Conservation (phyloP, 2,329 filamentous ascomycete species). For the Xylaria sp. region DNA sequence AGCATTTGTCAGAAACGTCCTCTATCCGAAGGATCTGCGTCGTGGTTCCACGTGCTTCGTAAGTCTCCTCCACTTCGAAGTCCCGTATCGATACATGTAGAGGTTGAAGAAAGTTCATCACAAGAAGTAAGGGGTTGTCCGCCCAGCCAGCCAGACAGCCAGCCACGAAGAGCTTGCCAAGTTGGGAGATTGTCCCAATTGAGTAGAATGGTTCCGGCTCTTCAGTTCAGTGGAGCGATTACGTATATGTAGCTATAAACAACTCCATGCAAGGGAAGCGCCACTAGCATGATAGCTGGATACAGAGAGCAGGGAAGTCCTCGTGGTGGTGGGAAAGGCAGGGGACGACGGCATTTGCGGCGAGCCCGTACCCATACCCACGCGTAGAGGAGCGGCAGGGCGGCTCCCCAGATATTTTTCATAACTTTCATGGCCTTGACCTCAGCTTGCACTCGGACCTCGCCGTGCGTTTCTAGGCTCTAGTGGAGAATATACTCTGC, state of each 20-base stretch:
- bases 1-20: slow-evolving; percentile 47
- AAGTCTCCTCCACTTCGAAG: slow-evolving; percentile 53
- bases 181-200: slow-evolving; percentile 51
- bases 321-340: slow-evolving; percentile 52
- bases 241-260: slow-evolving; percentile 62
- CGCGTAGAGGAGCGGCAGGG: too few relatives aligned
- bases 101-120: too few relatives aligned
- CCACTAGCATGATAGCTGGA: slow-evolving; percentile 60
- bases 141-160: too few relatives aligned
- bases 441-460: too few relatives aligned
- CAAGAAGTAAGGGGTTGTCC: too few relatives aligned
- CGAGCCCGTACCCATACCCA: too few relatives aligned
- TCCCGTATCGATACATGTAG: slow-evolving; percentile 61
- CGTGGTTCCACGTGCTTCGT: slow-evolving; percentile 55
- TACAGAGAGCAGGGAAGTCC: slow-evolving; percentile 57
- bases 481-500: too few relatives aligned
- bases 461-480: too few relatives aligned
- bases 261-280: slow-evolving; percentile 59
- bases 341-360: slow-evolving; percentile 52
- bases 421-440: too few relatives aligned
- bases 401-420: too few relatives aligned
- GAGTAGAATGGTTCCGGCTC: slow-evolving; percentile 54
- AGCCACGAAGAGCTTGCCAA: slow-evolving; percentile 49
- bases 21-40: slow-evolving; percentile 52
- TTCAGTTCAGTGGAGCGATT: slow-evolving; percentile 51